These are phyloP conservation scores for Cadophora sp. DNA, from an alignment of 2,329 filamentous ascomycete species.

Conservation along the genomic window DNA sequence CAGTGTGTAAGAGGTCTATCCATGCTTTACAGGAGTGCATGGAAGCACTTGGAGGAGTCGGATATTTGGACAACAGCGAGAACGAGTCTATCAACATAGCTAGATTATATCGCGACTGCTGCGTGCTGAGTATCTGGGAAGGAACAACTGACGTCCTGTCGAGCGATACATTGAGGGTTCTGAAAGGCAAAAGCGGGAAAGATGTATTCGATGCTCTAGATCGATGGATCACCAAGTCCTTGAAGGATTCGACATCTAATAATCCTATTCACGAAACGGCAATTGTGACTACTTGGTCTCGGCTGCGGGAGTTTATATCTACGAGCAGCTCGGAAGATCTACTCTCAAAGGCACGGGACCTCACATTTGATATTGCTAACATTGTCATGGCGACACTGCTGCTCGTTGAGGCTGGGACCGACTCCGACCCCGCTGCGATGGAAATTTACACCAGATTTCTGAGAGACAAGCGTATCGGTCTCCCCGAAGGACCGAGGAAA, in stretches of 20 bases:
- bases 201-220: slow-evolving; percentile 52
- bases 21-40: slow-evolving; percentile 62
- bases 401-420: slow-evolving; percentile 16
- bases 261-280: background rate
- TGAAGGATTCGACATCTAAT: background rate
- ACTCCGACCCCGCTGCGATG: background rate
- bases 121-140: slow-evolving; percentile 73
- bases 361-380: slow-evolving; percentile 26
- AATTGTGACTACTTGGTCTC: background rate
- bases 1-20: slow-evolving; percentile 58
- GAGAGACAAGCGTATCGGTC: background rate
- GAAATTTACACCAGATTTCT: slow-evolving; percentile 14
- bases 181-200: slow-evolving; percentile 47
- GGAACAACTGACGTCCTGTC: slow-evolving; percentile 76
- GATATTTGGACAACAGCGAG: slow-evolving; percentile 67
- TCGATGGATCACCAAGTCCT: slow-evolving; percentile 41
- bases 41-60: slow-evolving; percentile 70
- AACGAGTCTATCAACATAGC: slow-evolving; percentile 71
- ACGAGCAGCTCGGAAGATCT: slow-evolving; percentile 1
- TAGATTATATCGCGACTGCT: slow-evolving; percentile 68
- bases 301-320: background rate
- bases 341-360: slow-evolving; percentile 20
- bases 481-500: background rate
- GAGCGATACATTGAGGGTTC: slow-evolving; percentile 57
- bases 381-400: slow-evolving; percentile 25